phyloP scores from a whole-genome alignment of 257 asterid species.

The Osmanthus fragrans region DNA sequence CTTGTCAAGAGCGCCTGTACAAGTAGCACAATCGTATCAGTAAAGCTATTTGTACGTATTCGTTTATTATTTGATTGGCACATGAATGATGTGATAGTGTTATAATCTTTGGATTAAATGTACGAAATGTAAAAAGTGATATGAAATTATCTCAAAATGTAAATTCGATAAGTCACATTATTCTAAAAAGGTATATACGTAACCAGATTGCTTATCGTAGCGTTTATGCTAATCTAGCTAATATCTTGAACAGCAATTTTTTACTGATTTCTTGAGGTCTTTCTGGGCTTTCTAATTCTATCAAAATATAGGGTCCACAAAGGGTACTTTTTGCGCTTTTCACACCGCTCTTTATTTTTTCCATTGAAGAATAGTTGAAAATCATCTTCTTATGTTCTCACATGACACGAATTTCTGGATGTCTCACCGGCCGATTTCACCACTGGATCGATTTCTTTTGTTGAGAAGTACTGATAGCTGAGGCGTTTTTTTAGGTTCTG shows the following conservation, averaged over 20 bases:
- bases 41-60: no score
- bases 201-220: no score
- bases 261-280: background rate
- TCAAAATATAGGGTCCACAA: background rate
- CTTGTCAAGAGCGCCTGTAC: no score
- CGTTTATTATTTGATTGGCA: no score
- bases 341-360: background rate
- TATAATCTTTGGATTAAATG: no score
- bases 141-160: no score
- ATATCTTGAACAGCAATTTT: background rate
- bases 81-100: no score
- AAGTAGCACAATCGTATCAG: no score
- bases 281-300: background rate
- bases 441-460: background rate
- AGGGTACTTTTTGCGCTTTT: background rate
- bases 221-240: background rate
- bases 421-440: background rate
- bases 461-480: background rate
- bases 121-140: no score
- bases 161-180: no score
- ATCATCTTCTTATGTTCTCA: background rate
- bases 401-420: background rate
- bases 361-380: background rate
- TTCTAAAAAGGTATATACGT: no score
- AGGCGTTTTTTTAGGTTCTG: no score